A percentile compares a stretch with the other conserved stretches of the same genome.
These are phyloP conservation scores for Aspergillus thermomutatus DNA, from an alignment of 2,329 filamentous ascomycete genomes.

Conservation along the genomic window DNA sequence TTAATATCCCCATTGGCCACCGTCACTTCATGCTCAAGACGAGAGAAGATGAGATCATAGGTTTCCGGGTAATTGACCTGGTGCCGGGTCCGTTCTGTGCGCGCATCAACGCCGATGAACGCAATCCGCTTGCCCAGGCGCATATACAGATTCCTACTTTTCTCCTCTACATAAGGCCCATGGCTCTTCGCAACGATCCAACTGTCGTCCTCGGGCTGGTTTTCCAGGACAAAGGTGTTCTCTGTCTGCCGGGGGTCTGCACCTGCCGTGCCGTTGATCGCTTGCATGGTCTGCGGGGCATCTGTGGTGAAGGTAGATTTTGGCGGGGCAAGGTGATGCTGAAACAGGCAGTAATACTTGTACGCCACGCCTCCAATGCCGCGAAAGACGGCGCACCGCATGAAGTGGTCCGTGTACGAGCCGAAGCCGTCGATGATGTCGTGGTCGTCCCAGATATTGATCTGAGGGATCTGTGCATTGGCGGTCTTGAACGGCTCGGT, in stretches of 20 bases:
- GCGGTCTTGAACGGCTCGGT: constrained; percentile 60
- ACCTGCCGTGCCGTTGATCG: constrained; percentile 49
- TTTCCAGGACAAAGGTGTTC: constrained; percentile 67
- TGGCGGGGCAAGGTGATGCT: constrained; percentile 78
- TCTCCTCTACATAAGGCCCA: constrained; percentile 64
- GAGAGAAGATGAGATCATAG: constrained; percentile 58
- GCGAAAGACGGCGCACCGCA: constrained; percentile 62
- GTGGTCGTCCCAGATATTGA: constrained; percentile 65
- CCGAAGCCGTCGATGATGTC: constrained; percentile 68
- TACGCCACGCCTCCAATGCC: constrained; percentile 59
- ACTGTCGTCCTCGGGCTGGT: constrained; percentile 60
- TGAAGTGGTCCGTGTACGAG: constrained; percentile 65
- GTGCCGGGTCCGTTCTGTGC: constrained; percentile 77
- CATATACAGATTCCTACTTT: constrained; percentile 60
- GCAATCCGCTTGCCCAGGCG: constrained; percentile 64
- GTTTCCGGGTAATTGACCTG: constrained; percentile 82
- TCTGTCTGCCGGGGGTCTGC: constrained; percentile 68
- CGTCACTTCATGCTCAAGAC: constrained; percentile 51
- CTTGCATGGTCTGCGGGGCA: constrained; percentile 53
- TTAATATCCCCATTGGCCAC: constrained; percentile 55
- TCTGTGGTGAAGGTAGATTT: constrained; percentile 81
- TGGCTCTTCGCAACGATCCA: constrained; percentile 76
- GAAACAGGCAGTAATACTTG: constrained; percentile 65
- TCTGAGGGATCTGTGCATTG: constrained; percentile 61
- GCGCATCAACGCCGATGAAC: constrained; percentile 58